A percentile compares a stretch with the other conserved stretches of the same genome.
phyloP scores from a whole-genome alignment of 2,329 filamentous ascomycete genomes.

The Neofusicoccum parvum region DNA sequence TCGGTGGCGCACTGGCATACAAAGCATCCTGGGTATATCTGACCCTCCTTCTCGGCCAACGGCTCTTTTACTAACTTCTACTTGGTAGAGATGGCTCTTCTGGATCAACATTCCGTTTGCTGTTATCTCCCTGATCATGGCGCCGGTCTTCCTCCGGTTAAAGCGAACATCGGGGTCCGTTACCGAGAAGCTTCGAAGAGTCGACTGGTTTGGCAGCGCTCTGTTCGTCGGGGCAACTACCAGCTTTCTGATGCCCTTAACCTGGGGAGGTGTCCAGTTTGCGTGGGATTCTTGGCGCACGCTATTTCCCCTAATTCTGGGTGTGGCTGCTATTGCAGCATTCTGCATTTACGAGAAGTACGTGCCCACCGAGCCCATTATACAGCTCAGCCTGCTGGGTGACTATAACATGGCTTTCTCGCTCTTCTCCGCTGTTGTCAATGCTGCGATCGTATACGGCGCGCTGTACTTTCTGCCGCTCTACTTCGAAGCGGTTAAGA shows the following conservation, averaged over 20 bases:
- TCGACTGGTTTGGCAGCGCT: conserved; percentile 48
- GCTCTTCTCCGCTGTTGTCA: conserved; percentile 41
- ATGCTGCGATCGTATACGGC: conserved; percentile 42
- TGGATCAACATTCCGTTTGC: conserved; percentile 39
- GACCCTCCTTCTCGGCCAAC: conserved; percentile 20
- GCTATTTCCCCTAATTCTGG: conserved; percentile 43
- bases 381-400: conserved; percentile 48
- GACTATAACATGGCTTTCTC: conserved; percentile 42
- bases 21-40: not conserved
- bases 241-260: conserved; percentile 45
- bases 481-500: conserved; percentile 49
- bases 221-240: conserved; percentile 44
- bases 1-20: not conserved
- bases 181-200: conserved; percentile 30
- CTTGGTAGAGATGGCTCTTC: conserved; percentile 48
- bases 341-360: conserved; percentile 32
- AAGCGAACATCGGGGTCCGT: conserved; percentile 31
- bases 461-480: conserved; percentile 46
- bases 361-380: conserved; percentile 34
- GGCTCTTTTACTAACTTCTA: not conserved
- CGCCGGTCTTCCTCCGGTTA: conserved; percentile 44
- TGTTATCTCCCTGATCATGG: conserved; percentile 29
- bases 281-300: conserved; percentile 44
- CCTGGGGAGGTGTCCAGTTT: conserved; percentile 46
- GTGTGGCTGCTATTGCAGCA: conserved; percentile 32